Percentiles rank a stretch among this genome's conserved stretches.
phyloP scores from a whole-genome alignment of 345 rosid genomes.

The Durio zibethinus region DNA sequence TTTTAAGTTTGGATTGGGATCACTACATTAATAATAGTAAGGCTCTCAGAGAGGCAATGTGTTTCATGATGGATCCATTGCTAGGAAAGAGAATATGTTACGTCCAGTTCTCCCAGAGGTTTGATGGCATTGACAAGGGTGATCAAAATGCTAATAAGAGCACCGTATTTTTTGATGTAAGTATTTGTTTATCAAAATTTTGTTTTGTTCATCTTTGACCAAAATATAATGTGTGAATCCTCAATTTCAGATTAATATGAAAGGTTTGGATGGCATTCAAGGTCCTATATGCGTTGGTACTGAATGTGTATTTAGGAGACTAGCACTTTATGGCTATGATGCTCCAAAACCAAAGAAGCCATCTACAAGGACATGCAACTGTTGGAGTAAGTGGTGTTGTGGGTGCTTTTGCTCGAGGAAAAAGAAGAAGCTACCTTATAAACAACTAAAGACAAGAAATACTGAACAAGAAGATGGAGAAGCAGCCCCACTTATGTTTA shows the following conservation, averaged over 20 bases:
- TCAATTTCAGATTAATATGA: constrained; percentile 47
- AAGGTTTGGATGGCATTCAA: constrained; percentile 61
- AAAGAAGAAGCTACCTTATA: constrained; percentile 37
- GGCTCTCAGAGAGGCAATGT: constrained; percentile 55
- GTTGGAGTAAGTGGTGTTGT: constrained; percentile 19
- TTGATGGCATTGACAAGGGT: constrained; percentile 49
- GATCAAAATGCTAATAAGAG: no score
- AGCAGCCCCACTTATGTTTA: not conserved
- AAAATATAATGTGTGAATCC: not conserved
- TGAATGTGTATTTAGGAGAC: constrained; percentile 49
- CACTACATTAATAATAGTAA: constrained; percentile 58
- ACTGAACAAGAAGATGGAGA: constrained; percentile 11
- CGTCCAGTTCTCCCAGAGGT: constrained; percentile 59
- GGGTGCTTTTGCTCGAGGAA: constrained; percentile 32
- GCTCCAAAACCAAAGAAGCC: constrained; percentile 41
- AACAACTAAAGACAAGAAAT: constrained; percentile 17
- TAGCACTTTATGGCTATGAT: constrained; percentile 42
- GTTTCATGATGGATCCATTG: constrained; percentile 62
- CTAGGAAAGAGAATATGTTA: constrained; percentile 47
- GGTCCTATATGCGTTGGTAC: constrained; percentile 57
- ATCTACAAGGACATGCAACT: constrained; percentile 39
- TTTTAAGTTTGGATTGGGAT: constrained; percentile 55
- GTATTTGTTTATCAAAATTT: constrained; percentile 13
- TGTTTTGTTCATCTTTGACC: not conserved
- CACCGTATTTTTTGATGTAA: constrained; percentile 51